Percentiles rank a stretch among this genome's conserved stretches.
Evolutionary conservation across 1,139 yeast genomes (phyloP).

Genomic region (Lodderomyces parapsilosis): DNA sequence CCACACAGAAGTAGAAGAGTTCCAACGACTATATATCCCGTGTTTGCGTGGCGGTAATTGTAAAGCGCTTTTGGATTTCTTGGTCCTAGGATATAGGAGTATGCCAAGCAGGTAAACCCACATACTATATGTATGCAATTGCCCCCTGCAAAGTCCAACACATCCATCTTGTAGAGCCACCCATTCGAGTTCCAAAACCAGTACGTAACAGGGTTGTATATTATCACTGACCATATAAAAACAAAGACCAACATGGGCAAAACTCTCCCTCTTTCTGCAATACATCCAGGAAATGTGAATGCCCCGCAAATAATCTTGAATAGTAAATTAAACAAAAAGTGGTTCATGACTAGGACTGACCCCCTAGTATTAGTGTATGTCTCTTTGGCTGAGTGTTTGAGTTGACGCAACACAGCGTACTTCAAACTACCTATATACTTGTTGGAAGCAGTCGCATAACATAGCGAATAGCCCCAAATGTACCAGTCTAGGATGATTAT

Average conservation of each 20-base stretch:
- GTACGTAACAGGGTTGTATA: slow-evolving; percentile 64
- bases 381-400: slow-evolving; percentile 22
- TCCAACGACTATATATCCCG: slow-evolving; percentile 51
- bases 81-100: slow-evolving; percentile 59
- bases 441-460: slow-evolving; percentile 43
- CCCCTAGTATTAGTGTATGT: slow-evolving; percentile 38
- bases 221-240: slow-evolving; percentile 54
- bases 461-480: slow-evolving; percentile 57
- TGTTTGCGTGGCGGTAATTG: slow-evolving; percentile 39
- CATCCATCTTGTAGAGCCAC: slow-evolving; percentile 50
- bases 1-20: slow-evolving; percentile 42
- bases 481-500: slow-evolving; percentile 53
- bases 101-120: slow-evolving; percentile 60
- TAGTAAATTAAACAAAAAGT: slow-evolving; percentile 49
- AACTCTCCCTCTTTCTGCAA: slow-evolving; percentile 58
- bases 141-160: slow-evolving; percentile 66
- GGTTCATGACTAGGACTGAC: slow-evolving; percentile 38
- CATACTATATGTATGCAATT: slow-evolving; percentile 61
- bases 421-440: slow-evolving; percentile 48
- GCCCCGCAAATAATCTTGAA: slow-evolving; percentile 54
- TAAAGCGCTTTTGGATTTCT: slow-evolving; percentile 40
- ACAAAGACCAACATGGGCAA: slow-evolving; percentile 53
- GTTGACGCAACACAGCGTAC: slow-evolving; percentile 41
- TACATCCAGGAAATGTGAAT: slow-evolving; percentile 56
- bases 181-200: slow-evolving; percentile 67